Conservation (phyloP, 2,329 filamentous ascomycete genomes). For the Alternaria brassicicola region DNA sequence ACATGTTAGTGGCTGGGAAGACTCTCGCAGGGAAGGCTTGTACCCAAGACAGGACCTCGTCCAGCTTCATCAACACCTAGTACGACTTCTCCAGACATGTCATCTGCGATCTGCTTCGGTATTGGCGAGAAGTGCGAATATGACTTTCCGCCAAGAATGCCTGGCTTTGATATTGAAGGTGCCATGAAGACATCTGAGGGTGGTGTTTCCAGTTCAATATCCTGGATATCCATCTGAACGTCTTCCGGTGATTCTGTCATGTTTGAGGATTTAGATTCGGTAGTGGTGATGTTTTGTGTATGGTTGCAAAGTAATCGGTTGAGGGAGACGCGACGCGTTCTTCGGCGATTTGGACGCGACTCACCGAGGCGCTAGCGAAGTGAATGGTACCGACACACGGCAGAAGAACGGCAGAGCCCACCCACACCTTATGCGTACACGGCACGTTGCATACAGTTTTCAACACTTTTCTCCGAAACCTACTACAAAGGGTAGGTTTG, state of each 20-base stretch:
- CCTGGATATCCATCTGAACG: constrained; percentile 43
- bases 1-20: constrained; percentile 28
- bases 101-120: constrained; percentile 48
- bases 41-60: constrained; percentile 88
- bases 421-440: constrained; percentile 21
- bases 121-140: constrained; percentile 57
- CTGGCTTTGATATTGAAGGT: constrained; percentile 52
- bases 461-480: constrained; percentile 15
- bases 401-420: constrained; percentile 2
- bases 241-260: constrained; percentile 42
- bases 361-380: constrained; percentile 9
- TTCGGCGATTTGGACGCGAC: constrained; percentile 7
- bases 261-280: not conserved
- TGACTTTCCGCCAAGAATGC: constrained; percentile 52
- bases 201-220: constrained; percentile 46
- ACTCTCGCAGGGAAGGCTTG: constrained; percentile 43
- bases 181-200: constrained; percentile 53
- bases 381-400: constrained; percentile 7
- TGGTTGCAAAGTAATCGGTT: constrained; percentile 9
- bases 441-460: constrained; percentile 32
- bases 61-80: constrained; percentile 94
- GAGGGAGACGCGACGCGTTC: constrained; percentile 25
- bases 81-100: constrained; percentile 67
- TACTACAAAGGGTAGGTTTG: constrained; percentile 19
- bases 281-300: not conserved